Percentiles rank a stretch among this genome's conserved stretches.
Conservation (phyloP, 2,329 filamentous ascomycete genomes). For the Rutstroemia sp. region DNA sequence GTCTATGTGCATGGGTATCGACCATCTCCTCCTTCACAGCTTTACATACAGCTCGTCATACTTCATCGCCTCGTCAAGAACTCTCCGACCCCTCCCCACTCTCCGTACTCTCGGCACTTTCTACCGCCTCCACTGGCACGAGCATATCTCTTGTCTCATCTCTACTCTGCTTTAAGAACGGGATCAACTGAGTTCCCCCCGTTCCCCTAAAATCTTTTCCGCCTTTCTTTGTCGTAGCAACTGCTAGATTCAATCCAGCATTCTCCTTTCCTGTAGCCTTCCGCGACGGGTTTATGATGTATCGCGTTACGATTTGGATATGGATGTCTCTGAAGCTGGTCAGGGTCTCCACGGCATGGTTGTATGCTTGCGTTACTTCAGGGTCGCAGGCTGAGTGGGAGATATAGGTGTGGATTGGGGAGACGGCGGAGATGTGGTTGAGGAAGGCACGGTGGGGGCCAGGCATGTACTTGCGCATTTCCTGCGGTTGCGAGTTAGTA, state of each 20-base stretch:
- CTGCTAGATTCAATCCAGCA: conserved; percentile 34
- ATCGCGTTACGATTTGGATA: conserved; percentile 81
- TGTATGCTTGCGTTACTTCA: conserved; percentile 55
- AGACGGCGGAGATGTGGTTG: conserved; percentile 57
- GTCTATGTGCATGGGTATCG: neutral
- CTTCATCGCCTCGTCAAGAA: too few relatives aligned
- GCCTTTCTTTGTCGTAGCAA: conserved; percentile 21
- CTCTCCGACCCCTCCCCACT: neutral
- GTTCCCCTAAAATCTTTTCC: conserved; percentile 59
- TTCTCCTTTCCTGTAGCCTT: conserved; percentile 36
- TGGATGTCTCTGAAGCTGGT: conserved; percentile 75
- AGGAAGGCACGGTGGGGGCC: conserved; percentile 75
- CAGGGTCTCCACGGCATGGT: conserved; percentile 68
- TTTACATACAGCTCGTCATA: too few relatives aligned
- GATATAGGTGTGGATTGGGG: conserved; percentile 68
- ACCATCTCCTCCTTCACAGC: too few relatives aligned
- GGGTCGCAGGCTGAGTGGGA: conserved; percentile 34
- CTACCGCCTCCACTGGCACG: neutral
- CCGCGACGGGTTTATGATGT: conserved; percentile 75
- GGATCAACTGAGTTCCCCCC: conserved; percentile 78
- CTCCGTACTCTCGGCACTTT: neutral
- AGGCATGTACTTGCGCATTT: conserved; percentile 89
- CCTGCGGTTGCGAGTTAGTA: conserved; percentile 25
- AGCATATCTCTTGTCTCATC: conserved; percentile 64
- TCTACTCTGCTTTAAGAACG: conserved; percentile 81